Conservation (phyloP, 768 basidiomycete species). For the Kwoniella heveanensis region DNA sequence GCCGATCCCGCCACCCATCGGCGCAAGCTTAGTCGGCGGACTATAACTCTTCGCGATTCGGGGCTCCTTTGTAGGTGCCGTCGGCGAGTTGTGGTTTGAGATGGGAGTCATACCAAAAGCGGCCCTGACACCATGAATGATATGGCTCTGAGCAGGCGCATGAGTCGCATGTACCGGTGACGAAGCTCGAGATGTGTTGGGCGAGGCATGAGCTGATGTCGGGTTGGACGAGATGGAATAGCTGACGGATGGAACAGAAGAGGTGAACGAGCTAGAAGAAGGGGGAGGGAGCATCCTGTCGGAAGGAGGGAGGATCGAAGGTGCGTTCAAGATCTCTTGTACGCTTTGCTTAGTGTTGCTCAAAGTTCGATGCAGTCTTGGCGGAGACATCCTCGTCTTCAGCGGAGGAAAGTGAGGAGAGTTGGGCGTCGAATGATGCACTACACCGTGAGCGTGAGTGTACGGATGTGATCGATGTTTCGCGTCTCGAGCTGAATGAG, state of each 20-base stretch:
- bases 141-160: conserved; percentile 27
- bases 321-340: conserved; percentile 56
- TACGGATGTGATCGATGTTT: conserved; percentile 52
- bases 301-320: conserved; percentile 43
- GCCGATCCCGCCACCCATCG: conserved; percentile 30
- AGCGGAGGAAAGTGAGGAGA: conserved; percentile 44
- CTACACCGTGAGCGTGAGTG: conserved; percentile 22
- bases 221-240: conserved; percentile 46
- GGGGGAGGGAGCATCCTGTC: conserved; percentile 52
- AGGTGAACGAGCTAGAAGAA: conserved; percentile 35
- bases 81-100: conserved; percentile 12
- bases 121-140: conserved; percentile 70
- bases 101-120: conserved; percentile 94
- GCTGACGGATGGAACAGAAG: conserved; percentile 30
- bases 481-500: conserved; percentile 48
- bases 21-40: conserved; percentile 45
- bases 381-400: conserved; percentile 45
- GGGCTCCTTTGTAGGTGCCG: conserved; percentile 13
- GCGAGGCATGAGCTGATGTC: conserved; percentile 49
- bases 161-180: conserved; percentile 43
- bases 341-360: conserved; percentile 44
- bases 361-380: conserved; percentile 35
- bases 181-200: conserved; percentile 46
- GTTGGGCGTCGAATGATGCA: conserved; percentile 36
- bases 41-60: conserved; percentile 20